Conservation (phyloP, 306 rosid species). For the Rosa persica region DNA sequence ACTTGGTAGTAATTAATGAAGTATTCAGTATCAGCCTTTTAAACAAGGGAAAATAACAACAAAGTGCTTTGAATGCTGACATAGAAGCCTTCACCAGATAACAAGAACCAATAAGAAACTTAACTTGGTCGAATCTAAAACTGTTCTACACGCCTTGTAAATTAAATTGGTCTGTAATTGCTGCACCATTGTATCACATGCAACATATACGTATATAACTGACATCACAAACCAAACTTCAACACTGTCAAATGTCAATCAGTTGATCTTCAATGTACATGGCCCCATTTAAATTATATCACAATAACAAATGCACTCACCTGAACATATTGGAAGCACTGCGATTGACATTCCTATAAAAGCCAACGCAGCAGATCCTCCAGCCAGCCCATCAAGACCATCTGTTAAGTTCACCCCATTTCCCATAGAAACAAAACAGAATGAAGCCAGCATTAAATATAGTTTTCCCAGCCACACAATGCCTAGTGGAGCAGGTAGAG, state of each 20-base stretch:
- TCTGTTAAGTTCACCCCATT: slow-evolving; percentile 80
- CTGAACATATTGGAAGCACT: slow-evolving; percentile 92
- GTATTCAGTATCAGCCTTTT: neutral
- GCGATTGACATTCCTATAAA: slow-evolving; percentile 91
- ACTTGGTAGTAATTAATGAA: neutral
- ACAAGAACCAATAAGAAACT: neutral
- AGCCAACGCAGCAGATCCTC: slow-evolving; percentile 95
- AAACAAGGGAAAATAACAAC: neutral
- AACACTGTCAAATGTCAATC: neutral
- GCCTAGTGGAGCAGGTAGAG: slow-evolving; percentile 77
- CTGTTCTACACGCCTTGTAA: neutral
- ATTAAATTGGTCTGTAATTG: no score
- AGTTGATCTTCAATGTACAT: neutral
- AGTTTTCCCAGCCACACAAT: slow-evolving; percentile 70
- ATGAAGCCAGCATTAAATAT: slow-evolving; percentile 71
- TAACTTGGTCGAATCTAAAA: neutral
- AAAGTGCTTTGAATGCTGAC: neutral
- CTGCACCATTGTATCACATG: neutral
- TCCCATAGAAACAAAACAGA: slow-evolving; percentile 87
- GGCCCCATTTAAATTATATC: neutral
- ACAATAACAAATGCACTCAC: slow-evolving; percentile 46
- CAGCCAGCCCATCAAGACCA: slow-evolving; percentile 94
- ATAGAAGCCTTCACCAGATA: neutral
- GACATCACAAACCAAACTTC: neutral
- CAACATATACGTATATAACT: no score